A percentile compares a stretch with the other conserved stretches of the same genome.
These are phyloP conservation scores for Selaginella moellendorffii DNA, from an alignment of 75 land plant genomes.

Conservation along the genomic window DNA sequence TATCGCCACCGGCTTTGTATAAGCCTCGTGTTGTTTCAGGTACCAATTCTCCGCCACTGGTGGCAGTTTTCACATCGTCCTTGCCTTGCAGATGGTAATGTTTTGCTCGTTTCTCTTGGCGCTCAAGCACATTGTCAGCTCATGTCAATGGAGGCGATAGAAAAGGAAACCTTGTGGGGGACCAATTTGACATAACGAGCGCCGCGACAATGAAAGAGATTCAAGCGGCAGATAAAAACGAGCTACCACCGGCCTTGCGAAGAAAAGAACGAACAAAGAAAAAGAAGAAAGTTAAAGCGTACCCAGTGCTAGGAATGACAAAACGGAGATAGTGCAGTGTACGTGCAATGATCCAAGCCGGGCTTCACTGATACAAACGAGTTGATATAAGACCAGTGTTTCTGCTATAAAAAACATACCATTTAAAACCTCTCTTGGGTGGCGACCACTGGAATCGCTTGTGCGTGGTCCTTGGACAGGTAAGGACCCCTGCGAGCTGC, in stretches of 20 bases:
- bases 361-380: too few relatives aligned
- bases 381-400: too few relatives aligned
- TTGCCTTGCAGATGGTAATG: not conserved
- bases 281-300: too few relatives aligned
- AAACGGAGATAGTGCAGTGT: too few relatives aligned
- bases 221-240: too few relatives aligned
- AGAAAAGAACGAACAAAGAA: too few relatives aligned
- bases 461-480: constrained; percentile 22
- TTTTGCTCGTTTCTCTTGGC: not conserved
- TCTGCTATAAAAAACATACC: not conserved
- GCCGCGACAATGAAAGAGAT: too few relatives aligned
- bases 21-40: not conserved
- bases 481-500: constrained; percentile 51
- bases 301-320: too few relatives aligned
- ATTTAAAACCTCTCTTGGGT: constrained; percentile 43
- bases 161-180: too few relatives aligned
- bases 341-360: too few relatives aligned
- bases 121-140: not conserved
- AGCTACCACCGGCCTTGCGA: too few relatives aligned
- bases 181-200: too few relatives aligned
- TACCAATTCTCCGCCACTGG: not conserved
- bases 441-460: constrained; percentile 37
- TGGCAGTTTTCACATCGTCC: not conserved
- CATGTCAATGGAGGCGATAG: not conserved
- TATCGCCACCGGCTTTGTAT: not conserved